These are phyloP conservation scores for Aureobasidium musti DNA, from an alignment of 2,329 filamentous ascomycete species.

Conservation along the genomic window DNA sequence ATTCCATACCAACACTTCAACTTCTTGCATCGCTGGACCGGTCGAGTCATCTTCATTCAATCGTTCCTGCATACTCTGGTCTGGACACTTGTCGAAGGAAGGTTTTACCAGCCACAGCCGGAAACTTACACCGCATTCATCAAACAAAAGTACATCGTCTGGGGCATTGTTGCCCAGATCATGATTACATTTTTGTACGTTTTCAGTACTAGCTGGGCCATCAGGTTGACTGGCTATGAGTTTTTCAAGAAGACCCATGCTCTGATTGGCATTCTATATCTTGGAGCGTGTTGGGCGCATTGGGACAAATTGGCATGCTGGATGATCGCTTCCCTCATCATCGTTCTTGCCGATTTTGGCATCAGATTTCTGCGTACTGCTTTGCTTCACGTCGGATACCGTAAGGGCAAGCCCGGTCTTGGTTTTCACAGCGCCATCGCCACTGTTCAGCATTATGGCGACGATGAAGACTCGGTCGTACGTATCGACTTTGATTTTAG, in stretches of 20 bases:
- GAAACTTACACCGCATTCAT: slow-evolving; percentile 59
- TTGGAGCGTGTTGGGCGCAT: slow-evolving; percentile 74
- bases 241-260: slow-evolving; percentile 76
- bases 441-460: slow-evolving; percentile 55
- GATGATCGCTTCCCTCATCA: slow-evolving; percentile 64
- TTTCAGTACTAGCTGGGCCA: slow-evolving; percentile 61
- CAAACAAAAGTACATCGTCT: slow-evolving; percentile 67
- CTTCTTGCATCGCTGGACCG: slow-evolving; percentile 75
- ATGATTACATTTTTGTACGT: slow-evolving; percentile 63
- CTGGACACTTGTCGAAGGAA: slow-evolving; percentile 67
- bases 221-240: slow-evolving; percentile 71
- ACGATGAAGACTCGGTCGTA: slow-evolving; percentile 63
- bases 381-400: slow-evolving; percentile 62
- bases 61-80: slow-evolving; percentile 67
- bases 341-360: slow-evolving; percentile 66
- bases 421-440: slow-evolving; percentile 60
- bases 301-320: slow-evolving; percentile 70
- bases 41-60: slow-evolving; percentile 71
- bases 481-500: slow-evolving; percentile 66
- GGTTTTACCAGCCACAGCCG: slow-evolving; percentile 72
- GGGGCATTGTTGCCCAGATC: slow-evolving; percentile 69
- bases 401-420: slow-evolving; percentile 41
- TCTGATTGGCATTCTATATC: slow-evolving; percentile 70
- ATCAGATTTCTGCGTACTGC: slow-evolving; percentile 60
- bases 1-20: slow-evolving; percentile 76